These are phyloP conservation scores for Brachypodium distachyon DNA, from an alignment of 202 grass and related monocot species.

Conservation along the genomic window DNA sequence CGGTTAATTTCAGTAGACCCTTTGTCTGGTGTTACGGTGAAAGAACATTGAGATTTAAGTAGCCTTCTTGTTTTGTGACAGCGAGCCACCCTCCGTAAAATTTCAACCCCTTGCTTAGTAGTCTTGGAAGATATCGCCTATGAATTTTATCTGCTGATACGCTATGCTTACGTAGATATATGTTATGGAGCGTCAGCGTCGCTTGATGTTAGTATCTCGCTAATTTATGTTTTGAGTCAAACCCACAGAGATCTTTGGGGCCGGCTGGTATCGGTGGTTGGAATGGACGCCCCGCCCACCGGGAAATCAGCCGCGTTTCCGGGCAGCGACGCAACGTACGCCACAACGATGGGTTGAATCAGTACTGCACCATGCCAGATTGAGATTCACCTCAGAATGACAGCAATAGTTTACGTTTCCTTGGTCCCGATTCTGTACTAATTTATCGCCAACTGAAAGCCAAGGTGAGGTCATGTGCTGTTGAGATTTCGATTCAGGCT, in stretches of 20 bases:
- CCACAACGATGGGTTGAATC: background rate
- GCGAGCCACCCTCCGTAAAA: no score
- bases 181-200: background rate
- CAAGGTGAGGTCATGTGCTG: background rate
- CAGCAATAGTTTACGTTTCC: background rate
- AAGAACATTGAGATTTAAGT: background rate
- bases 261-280: background rate
- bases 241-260: background rate
- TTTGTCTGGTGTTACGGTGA: background rate
- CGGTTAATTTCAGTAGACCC: background rate
- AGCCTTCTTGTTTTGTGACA: no score
- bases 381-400: background rate
- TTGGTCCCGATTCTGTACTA: background rate
- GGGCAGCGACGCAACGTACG: background rate
- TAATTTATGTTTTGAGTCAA: background rate
- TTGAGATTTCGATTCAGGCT: background rate
- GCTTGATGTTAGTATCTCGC: no score
- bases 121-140: no score
- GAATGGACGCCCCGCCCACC: background rate
- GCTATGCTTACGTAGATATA: no score
- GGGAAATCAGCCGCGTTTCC: background rate
- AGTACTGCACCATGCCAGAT: background rate
- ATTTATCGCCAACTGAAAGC: background rate
- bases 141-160: no score
- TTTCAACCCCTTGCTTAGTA: no score